Evolutionary conservation across 1,284 basidiomycete genomes (phyloP).

Genomic region (Malassezia dermatis): DNA sequence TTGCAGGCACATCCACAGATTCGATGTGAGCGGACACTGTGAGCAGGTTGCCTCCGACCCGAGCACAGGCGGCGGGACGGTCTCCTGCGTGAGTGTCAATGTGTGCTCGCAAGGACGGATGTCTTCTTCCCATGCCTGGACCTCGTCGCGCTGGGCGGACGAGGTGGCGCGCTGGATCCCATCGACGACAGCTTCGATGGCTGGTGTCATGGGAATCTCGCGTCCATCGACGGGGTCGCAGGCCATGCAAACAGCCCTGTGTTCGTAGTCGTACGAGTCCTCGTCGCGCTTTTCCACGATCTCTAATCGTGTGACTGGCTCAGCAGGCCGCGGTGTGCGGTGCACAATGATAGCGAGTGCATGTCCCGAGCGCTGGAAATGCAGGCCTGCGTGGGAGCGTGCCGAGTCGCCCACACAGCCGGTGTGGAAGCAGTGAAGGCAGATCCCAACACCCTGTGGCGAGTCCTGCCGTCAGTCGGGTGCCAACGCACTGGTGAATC

Average conservation of each 20-base stretch:
- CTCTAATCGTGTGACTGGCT: constrained; percentile 74
- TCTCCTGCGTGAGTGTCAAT: constrained; percentile 58
- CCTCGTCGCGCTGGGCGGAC: constrained; percentile 80
- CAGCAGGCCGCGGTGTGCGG: constrained; percentile 59
- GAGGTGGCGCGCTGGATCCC: constrained; percentile 71
- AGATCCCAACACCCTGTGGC: constrained; percentile 69
- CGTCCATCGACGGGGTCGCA: constrained; percentile 55
- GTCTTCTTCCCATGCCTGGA: constrained; percentile 97
- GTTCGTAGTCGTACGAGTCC: constrained; percentile 69
- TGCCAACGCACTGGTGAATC: constrained; percentile 51
- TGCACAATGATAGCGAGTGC: constrained; percentile 69
- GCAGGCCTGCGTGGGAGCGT: constrained; percentile 33
- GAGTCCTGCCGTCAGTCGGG: constrained; percentile 55
- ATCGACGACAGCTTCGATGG: constrained; percentile 54
- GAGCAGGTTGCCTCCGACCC: constrained; percentile 24
- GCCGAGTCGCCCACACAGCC: constrained; percentile 41
- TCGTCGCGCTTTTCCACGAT: constrained; percentile 73
- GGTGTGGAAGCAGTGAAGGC: constrained; percentile 85
- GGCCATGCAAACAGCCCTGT: constrained; percentile 58
- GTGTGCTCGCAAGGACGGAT: constrained; percentile 79
- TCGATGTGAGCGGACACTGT: constrained; percentile 50
- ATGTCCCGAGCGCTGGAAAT: constrained; percentile 56
- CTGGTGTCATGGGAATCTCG: constrained; percentile 51
- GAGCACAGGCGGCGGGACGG: constrained; percentile 27
- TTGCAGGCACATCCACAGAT: constrained; percentile 87